Base-by-base conservation (phyloP, 441 rosid species). In the Jatropha multifida region DNA sequence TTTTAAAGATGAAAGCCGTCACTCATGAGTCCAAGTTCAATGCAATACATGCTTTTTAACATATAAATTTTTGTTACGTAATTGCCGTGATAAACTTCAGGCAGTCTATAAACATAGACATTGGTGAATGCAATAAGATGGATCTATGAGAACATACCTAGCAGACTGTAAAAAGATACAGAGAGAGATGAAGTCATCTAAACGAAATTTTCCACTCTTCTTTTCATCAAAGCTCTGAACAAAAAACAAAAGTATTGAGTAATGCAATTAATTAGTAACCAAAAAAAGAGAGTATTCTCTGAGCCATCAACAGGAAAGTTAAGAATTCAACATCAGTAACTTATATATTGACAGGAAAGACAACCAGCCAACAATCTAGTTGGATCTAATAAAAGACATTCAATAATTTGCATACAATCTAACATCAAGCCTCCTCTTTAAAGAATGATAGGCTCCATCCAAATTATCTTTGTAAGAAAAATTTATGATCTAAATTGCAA, bases 81-180 rank as follows among this genome's bases (percentile, higher is more conserved):
- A 38, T n/a, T 32, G 32, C 32, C 32, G 2, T 2, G 32, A 32
- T 32, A 32, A 32, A 32, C 32, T 32, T 32, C 32, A 32, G 32
- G 32, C 32, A 32, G 32, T 2, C 32, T 32, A 32, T 32, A 32
- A 32, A 32, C 32, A 32, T 32, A 32, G 32, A 32, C 2, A 32
- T 32, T 44, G 48, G 48, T 44, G 49, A 18, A 72, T 15, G n/a
- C 37, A 63, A 44, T 69, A 52, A 2, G 15, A 7, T 14, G 63
- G 38, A 48, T 41, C 26, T 20, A 65, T 40, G 60, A 59, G 68
- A 58, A 78, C 85, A 4, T 69, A 89, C 95, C 88, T 80, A 69
- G 93, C 84, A 69, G 95, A 90, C 74, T 90, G 93, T 68, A 88
- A 52, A 75, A 90, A 90, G 78, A 90, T 85, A 82, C 89, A 89